Percentiles rank a stretch among this genome's conserved stretches.
Conservation (phyloP, 371 early-diverging fungal genomes). For the Lichtheimia ramosa region DNA sequence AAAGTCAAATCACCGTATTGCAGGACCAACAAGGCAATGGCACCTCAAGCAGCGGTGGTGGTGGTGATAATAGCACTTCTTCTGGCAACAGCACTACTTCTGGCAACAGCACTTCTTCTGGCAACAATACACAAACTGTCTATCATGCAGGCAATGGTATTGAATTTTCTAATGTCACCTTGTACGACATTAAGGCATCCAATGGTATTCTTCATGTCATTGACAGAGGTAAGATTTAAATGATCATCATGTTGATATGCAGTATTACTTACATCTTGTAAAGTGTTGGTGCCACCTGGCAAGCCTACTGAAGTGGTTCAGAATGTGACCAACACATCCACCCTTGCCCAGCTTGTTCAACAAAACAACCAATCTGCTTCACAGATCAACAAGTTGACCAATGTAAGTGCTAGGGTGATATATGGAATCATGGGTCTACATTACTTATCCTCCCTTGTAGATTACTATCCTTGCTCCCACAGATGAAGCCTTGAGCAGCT, state of each 20-base stretch:
- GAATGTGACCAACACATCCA: conserved; percentile 14
- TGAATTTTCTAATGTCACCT: conserved; percentile 17
- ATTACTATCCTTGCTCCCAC: conserved; percentile 40
- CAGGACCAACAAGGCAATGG: conserved; percentile 1
- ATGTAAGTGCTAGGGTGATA: conserved; percentile 20
- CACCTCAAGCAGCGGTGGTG: background rate
- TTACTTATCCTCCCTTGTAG: conserved; percentile 10
- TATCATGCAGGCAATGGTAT: conserved; percentile 30
- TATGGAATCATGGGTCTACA: background rate
- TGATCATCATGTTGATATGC: background rate
- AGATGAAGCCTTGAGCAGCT: conserved; percentile 11
- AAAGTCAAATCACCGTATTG: background rate
- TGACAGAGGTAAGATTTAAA: conserved; percentile 24
- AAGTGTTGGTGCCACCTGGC: conserved; percentile 40
- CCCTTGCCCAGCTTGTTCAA: conserved; percentile 13
- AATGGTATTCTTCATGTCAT: conserved; percentile 42
- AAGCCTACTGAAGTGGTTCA: conserved; percentile 19
- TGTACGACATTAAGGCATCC: conserved; percentile 26
- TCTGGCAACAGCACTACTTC: background rate
- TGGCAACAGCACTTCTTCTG: conserved; percentile 1
- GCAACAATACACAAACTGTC: background rate
- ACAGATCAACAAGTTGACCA: conserved; percentile 20
- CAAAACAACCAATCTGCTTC: background rate
- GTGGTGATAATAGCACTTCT: background rate
- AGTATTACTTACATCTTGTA: background rate